Evolutionary conservation across 2,329 filamentous ascomycete species (phyloP).

Genomic region (Penicillium rolfsii): DNA sequence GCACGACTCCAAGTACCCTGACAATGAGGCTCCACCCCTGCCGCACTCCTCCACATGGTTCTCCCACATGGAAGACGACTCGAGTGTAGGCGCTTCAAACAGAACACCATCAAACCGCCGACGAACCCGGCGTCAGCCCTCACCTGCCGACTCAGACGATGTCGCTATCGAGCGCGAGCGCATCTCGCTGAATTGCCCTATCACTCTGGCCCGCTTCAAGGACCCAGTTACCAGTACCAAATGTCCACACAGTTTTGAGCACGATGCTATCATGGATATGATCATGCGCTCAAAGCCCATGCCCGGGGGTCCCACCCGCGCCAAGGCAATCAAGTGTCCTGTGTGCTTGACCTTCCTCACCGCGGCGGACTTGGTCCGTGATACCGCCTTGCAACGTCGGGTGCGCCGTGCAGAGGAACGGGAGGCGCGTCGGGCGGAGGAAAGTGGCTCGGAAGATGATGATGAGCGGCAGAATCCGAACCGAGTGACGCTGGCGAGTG

Average conservation of each 20-base stretch:
- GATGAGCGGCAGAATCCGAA: slow-evolving; percentile 19
- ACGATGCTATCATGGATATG: slow-evolving; percentile 50
- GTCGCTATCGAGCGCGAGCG: slow-evolving; percentile 52
- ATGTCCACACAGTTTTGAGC: slow-evolving; percentile 56
- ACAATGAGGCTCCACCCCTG: slow-evolving; percentile 57
- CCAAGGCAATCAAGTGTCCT: slow-evolving; percentile 44
- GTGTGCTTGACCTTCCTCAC: slow-evolving; percentile 47
- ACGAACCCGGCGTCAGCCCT: slow-evolving; percentile 30
- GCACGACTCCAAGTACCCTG: slow-evolving; percentile 62
- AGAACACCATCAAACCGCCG: slow-evolving; percentile 14
- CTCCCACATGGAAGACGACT: slow-evolving; percentile 49
- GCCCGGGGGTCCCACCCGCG: slow-evolving; percentile 22
- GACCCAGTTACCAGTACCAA: slow-evolving; percentile 54
- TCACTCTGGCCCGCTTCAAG: slow-evolving; percentile 51
- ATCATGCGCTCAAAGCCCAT: slow-evolving; percentile 38
- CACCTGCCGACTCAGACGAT: slow-evolving; percentile 45
- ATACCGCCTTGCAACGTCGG: slow-evolving; percentile 45
- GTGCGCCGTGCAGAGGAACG: slow-evolving; percentile 41
- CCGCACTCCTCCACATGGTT: slow-evolving; percentile 67
- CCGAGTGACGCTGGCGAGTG: slow-evolving; percentile 38
- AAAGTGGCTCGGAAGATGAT: slow-evolving; percentile 31
- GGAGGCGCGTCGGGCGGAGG: slow-evolving; percentile 37
- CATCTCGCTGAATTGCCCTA: slow-evolving; percentile 52
- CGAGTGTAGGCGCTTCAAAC: slow-evolving; percentile 4
- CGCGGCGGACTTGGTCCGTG: slow-evolving; percentile 42